phyloP scores from a whole-genome alignment of 2,329 filamentous ascomycete genomes.

The Lojkania enalia region DNA sequence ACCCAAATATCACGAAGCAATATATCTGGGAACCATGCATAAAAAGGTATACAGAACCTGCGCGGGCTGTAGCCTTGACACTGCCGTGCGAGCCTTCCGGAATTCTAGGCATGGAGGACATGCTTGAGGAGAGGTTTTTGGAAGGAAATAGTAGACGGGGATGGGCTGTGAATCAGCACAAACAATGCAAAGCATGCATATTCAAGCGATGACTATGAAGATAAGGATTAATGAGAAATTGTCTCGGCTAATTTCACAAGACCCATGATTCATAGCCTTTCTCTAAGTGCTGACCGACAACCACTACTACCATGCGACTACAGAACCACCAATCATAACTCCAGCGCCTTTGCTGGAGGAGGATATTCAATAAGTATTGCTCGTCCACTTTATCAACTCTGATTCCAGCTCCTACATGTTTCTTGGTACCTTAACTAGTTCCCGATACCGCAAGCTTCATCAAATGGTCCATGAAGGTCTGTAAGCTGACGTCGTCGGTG shows the following conservation, averaged over 20 bases:
- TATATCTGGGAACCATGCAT: not conserved
- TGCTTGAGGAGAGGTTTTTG: not conserved
- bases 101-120: not conserved
- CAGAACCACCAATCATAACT: not conserved
- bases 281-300: not conserved
- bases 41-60: not conserved
- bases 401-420: conserved; percentile 1
- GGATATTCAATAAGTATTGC: conserved; percentile 4
- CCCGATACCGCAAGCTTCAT: conserved; percentile 72
- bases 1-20: too few relatives aligned
- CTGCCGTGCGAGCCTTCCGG: not conserved
- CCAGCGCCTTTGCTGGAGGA: conserved; percentile 4
- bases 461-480: conserved; percentile 99
- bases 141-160: conserved; percentile 12
- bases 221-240: conserved; percentile 5
- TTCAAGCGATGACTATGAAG: conserved; percentile 1
- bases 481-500: conserved; percentile 95
- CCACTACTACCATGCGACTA: not conserved
- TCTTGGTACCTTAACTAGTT: conserved; percentile 33
- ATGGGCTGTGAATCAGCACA: conserved; percentile 7
- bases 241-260: conserved; percentile 17
- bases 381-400: not conserved
- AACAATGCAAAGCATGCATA: too few relatives aligned
- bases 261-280: not conserved
- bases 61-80: not conserved